Evolutionary conservation across 176 grass and related monocot species (phyloP).

Genomic region (Paspalum vaginatum): DNA sequence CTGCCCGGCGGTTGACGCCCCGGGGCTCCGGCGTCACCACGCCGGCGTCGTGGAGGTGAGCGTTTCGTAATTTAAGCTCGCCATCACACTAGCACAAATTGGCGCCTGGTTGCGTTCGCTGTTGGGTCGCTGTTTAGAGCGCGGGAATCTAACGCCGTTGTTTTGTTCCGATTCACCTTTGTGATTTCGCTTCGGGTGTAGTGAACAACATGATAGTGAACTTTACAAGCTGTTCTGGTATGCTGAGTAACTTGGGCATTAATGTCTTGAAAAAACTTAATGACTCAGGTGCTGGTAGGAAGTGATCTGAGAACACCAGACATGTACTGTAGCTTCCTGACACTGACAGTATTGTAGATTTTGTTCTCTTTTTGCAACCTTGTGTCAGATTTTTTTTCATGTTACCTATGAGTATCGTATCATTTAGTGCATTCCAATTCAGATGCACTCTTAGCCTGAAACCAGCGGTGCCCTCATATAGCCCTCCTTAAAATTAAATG

Average conservation of each 20-base stretch:
- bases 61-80: neutral
- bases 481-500: too few species aligned
- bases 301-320: neutral
- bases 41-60: constrained; percentile 44
- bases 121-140: neutral
- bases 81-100: neutral
- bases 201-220: neutral
- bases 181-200: neutral
- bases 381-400: neutral
- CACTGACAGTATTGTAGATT: neutral
- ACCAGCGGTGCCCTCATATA: too few species aligned
- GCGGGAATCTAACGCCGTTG: neutral
- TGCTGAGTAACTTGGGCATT: neutral
- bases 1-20: constrained; percentile 13
- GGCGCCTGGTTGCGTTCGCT: neutral
- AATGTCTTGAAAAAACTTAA: neutral
- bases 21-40: constrained; percentile 6
- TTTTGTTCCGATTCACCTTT: neutral
- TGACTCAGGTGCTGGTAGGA: neutral
- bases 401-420: neutral
- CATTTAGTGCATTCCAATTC: neutral
- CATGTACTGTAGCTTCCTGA: neutral
- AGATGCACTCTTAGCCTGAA: neutral
- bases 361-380: too few species aligned
- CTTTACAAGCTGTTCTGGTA: neutral